Evolutionary conservation across 176 grass and related monocot genomes (phyloP).

Genomic region (Oryza punctata): DNA sequence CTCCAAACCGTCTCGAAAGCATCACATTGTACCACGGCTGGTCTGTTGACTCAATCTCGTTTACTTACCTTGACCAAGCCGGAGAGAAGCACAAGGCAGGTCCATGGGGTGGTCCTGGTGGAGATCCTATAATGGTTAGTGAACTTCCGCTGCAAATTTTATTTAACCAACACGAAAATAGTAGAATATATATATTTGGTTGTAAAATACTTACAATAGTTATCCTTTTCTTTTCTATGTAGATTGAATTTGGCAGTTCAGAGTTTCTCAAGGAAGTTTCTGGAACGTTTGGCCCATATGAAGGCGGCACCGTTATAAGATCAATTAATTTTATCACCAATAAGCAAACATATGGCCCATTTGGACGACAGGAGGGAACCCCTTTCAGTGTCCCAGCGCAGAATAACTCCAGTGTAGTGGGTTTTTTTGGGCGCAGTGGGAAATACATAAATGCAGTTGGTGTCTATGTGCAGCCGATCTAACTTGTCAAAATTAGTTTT

Average conservation of each 20-base stretch:
- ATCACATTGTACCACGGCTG: neutral
- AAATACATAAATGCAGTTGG: neutral
- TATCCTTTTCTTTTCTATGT: neutral
- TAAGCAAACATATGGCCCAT: neutral
- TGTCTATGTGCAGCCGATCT: neutral
- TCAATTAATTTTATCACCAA: neutral
- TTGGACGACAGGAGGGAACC: neutral
- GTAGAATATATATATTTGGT: no score
- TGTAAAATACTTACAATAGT: no score
- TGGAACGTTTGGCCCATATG: neutral
- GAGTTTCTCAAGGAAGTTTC: slow-evolving; percentile 21
- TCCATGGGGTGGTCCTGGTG: neutral
- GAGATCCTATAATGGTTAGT: neutral
- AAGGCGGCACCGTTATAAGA: neutral
- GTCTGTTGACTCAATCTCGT: neutral
- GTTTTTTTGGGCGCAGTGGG: neutral
- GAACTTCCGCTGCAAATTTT: no score
- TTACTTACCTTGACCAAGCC: neutral
- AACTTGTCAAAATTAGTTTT: neutral
- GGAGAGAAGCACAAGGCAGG: neutral
- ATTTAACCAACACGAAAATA: no score
- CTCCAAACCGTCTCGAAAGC: neutral
- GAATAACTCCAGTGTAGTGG: neutral
- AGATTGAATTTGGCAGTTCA: neutral
- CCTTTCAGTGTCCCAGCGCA: neutral